A percentile compares a stretch with the other conserved stretches of the same genome.
Evolutionary conservation across 768 basidiomycete species (phyloP).

Genomic region (Mycena maculata): DNA sequence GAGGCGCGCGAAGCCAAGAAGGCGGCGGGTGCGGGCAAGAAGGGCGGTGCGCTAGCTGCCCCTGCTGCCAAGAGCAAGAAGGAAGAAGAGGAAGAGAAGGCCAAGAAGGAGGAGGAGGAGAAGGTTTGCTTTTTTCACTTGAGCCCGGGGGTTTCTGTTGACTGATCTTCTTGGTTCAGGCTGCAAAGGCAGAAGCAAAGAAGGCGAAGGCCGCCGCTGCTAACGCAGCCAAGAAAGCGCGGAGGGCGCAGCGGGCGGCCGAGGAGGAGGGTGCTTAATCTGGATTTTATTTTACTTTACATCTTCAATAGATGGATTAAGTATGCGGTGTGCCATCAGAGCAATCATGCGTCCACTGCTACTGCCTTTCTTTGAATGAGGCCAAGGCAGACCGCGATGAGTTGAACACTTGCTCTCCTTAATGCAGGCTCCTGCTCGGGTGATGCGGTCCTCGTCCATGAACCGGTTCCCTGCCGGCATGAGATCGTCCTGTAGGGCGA

Average conservation of each 20-base stretch:
- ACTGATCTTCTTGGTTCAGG: constrained; percentile 13
- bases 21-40: constrained; percentile 37
- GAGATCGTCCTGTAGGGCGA: too few species aligned
- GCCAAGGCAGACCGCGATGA: too few species aligned
- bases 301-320: too few species aligned
- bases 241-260: constrained; percentile 25
- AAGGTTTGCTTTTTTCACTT: constrained; percentile 65
- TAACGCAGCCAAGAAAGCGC: constrained; percentile 91
- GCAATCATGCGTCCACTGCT: too few species aligned
- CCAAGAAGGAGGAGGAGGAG: constrained; percentile 86
- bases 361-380: too few species aligned
- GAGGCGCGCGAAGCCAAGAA: constrained; percentile 89
- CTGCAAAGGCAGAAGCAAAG: constrained; percentile 75
- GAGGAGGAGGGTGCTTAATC: constrained; percentile 14
- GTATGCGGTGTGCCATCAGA: too few species aligned
- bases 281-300: background rate
- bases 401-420: too few species aligned
- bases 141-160: background rate
- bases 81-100: constrained; percentile 79
- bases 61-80: constrained; percentile 82
- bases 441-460: too few species aligned
- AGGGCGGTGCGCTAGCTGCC: constrained; percentile 60
- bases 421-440: too few species aligned
- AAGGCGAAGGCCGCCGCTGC: constrained; percentile 88
- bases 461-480: too few species aligned